Conservation (phyloP, 2,329 filamentous ascomycete genomes). For the Pochonia chlamydosporia region DNA sequence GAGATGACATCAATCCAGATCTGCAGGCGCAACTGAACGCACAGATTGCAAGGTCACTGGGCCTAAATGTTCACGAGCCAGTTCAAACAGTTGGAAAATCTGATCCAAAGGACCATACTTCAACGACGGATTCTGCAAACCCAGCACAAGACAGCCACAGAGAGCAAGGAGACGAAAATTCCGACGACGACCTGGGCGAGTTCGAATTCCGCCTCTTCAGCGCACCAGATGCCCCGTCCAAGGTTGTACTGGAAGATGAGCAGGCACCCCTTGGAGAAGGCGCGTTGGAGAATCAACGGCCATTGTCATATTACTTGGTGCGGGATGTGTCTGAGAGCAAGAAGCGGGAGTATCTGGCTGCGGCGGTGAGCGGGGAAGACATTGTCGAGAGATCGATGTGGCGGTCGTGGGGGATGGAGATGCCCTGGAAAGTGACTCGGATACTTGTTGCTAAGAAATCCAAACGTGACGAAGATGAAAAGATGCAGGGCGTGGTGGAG, state of each 20-base stretch:
- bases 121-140: too few relatives aligned
- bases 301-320: slow-evolving; percentile 45
- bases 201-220: slow-evolving; percentile 57
- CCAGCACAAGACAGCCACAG: slow-evolving; percentile 15
- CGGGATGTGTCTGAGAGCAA: slow-evolving; percentile 28
- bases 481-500: slow-evolving; percentile 7
- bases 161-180: slow-evolving; percentile 17
- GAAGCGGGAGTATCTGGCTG: slow-evolving; percentile 33
- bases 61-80: slow-evolving; percentile 25
- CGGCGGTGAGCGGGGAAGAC: slow-evolving; percentile 47
- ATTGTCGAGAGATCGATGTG: slow-evolving; percentile 37
- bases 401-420: slow-evolving; percentile 51
- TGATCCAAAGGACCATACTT: neutral
- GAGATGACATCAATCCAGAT: slow-evolving; percentile 29
- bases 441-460: slow-evolving; percentile 31
- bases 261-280: slow-evolving; percentile 31
- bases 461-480: neutral
- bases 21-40: slow-evolving; percentile 40
- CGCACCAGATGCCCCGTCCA: slow-evolving; percentile 36
- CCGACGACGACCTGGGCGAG: slow-evolving; percentile 25
- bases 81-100: neutral
- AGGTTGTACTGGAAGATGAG: slow-evolving; percentile 44
- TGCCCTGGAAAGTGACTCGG: slow-evolving; percentile 52
- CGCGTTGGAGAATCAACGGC: slow-evolving; percentile 28
- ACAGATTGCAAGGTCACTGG: slow-evolving; percentile 41